These are phyloP conservation scores for Apiotrichum laibachii DNA, from an alignment of 1,284 basidiomycete species.

Conservation along the genomic window DNA sequence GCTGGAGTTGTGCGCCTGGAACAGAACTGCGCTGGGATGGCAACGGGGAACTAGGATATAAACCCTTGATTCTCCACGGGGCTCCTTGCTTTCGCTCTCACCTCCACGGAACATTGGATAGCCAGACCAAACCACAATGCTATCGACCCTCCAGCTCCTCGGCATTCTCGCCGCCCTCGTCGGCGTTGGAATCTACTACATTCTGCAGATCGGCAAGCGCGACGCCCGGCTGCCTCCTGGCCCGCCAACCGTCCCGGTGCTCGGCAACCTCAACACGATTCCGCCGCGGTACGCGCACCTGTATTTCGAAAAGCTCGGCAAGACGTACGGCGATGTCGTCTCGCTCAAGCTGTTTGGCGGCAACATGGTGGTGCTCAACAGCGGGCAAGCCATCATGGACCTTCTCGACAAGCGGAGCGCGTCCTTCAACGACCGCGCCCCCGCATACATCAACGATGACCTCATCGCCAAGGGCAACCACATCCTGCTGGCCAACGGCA, in stretches of 20 bases:
- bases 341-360: constrained; percentile 10
- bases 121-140: neutral
- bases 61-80: too few species aligned
- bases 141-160: neutral
- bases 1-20: too few species aligned
- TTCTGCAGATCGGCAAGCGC: constrained; percentile 6
- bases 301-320: constrained; percentile 5
- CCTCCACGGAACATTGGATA: too few species aligned
- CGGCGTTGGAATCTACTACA: neutral
- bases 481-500: constrained; percentile 11
- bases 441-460: constrained; percentile 11
- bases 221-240: constrained; percentile 10
- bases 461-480: constrained; percentile 11
- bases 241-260: constrained; percentile 6
- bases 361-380: constrained; percentile 16
- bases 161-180: neutral
- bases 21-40: too few species aligned
- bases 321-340: constrained; percentile 11
- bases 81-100: too few species aligned
- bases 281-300: constrained; percentile 14
- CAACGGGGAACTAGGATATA: too few species aligned
- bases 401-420: constrained; percentile 11
- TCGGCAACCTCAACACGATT: constrained; percentile 14
- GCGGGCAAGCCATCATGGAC: constrained; percentile 6
- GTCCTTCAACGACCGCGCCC: constrained; percentile 11